Evolutionary conservation across 768 basidiomycete genomes (phyloP).

Genomic region (Sarcodon aspratus): DNA sequence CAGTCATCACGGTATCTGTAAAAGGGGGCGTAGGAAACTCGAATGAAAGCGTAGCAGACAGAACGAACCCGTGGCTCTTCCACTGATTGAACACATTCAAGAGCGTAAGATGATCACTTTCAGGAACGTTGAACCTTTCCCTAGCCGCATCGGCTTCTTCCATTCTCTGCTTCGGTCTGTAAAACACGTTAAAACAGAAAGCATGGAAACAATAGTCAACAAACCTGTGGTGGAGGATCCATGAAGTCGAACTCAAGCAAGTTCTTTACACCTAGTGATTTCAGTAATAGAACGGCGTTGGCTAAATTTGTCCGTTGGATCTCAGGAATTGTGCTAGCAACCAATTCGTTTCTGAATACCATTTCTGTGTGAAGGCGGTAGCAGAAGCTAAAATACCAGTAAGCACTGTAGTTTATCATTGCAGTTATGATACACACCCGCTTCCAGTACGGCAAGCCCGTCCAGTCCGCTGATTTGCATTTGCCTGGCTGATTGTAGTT

Average conservation of each 20-base stretch:
- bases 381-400: constrained; percentile 53
- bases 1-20: constrained; percentile 85
- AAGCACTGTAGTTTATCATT: constrained; percentile 1
- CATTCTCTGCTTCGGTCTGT: constrained; percentile 92
- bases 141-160: constrained; percentile 96
- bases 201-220: constrained; percentile 96
- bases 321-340: constrained; percentile 93
- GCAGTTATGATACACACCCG: constrained; percentile 38
- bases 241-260: constrained; percentile 98
- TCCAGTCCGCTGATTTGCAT: constrained; percentile 92
- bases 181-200: constrained; percentile 96
- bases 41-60: not conserved
- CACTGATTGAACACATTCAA: constrained; percentile 97
- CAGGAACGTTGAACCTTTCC: constrained; percentile 97
- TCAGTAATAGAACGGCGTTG: constrained; percentile 89
- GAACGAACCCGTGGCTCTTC: constrained; percentile 83
- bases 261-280: constrained; percentile 95
- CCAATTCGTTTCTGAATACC: constrained; percentile 93
- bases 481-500: constrained; percentile 97
- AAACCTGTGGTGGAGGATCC: constrained; percentile 99
- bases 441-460: constrained; percentile 94
- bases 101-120: constrained; percentile 93
- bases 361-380: constrained; percentile 97
- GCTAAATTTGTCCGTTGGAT: constrained; percentile 97
- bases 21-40: not conserved